These are phyloP conservation scores for Thuidium tamariscinum DNA, from an alignment of 225 moss, liverwort and hornwort genomes.

Conservation along the genomic window DNA sequence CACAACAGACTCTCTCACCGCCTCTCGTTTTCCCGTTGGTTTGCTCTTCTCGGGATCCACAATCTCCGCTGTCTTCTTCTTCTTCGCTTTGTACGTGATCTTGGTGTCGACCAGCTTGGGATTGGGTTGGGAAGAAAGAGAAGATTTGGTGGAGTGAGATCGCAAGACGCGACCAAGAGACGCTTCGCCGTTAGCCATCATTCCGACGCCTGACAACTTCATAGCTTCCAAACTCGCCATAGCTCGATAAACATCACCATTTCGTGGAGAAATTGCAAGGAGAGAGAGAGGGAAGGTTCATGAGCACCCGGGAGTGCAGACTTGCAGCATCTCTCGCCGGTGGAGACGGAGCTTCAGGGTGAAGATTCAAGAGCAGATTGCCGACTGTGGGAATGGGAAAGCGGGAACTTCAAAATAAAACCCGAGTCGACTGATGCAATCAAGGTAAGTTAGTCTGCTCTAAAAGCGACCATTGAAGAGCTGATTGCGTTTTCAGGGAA, in stretches of 20 bases:
- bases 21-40: not conserved
- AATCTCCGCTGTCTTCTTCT: not conserved
- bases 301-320: not conserved
- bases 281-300: not conserved
- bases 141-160: not conserved
- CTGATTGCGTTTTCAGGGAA: too few species aligned
- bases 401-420: too few species aligned
- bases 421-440: too few species aligned
- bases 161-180: conserved; percentile 20
- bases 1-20: not conserved
- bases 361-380: not conserved
- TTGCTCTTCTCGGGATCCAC: not conserved
- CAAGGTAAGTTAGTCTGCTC: too few species aligned
- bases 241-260: not conserved
- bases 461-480: too few species aligned
- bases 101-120: conserved; percentile 8
- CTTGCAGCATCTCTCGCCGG: not conserved
- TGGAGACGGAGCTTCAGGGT: not conserved
- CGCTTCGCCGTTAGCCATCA: not conserved
- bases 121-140: not conserved
- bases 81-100: conserved; percentile 25
- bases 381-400: too few species aligned
- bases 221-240: conserved; percentile 3
- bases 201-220: conserved; percentile 3
- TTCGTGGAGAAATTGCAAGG: not conserved